Evolutionary conservation across 192 early-diverging fungal species (phyloP).

Genomic region (Phlyctochytrium planicorne): DNA sequence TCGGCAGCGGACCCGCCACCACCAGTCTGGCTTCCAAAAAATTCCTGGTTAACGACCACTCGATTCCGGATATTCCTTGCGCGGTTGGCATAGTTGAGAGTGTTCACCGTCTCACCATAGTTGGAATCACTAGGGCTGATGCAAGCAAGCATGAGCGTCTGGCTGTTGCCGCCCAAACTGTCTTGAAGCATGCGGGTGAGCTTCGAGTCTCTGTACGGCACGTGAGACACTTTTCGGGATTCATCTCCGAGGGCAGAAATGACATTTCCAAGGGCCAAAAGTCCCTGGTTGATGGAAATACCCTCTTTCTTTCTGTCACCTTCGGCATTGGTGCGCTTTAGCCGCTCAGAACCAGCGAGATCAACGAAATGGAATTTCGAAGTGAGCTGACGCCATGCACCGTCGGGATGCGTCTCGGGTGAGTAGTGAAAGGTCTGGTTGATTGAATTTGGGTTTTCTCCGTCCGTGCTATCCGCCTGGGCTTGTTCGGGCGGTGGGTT

Average conservation of each 20-base stretch:
- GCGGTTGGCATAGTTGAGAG: constrained; percentile 92
- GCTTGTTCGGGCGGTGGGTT: constrained; percentile 6
- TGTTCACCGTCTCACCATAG: constrained; percentile 89
- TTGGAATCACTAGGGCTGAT: constrained; percentile 85
- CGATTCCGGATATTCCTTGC: constrained; percentile 95
- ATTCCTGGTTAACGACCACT: constrained; percentile 76
- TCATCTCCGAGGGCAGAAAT: constrained; percentile 94
- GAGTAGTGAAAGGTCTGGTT: background rate
- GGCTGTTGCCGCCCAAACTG: constrained; percentile 88
- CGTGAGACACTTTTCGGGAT: constrained; percentile 53
- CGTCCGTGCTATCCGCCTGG: constrained; percentile 5
- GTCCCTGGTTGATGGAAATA: constrained; percentile 94
- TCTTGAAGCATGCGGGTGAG: constrained; percentile 96
- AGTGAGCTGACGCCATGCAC: constrained; percentile 58
- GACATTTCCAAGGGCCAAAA: constrained; percentile 95
- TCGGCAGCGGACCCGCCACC: constrained; percentile 27
- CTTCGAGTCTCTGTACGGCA: constrained; percentile 98
- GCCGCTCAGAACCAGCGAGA: constrained; percentile 91
- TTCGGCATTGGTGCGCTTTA: constrained; percentile 90
- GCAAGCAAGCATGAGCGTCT: constrained; percentile 95
- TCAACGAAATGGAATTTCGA: constrained; percentile 99
- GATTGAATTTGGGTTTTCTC: background rate
- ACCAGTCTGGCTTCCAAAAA: constrained; percentile 11
- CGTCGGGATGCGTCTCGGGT: constrained; percentile 34
- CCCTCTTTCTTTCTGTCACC: constrained; percentile 95